Evolutionary conservation across 2,329 filamentous ascomycete species (phyloP), one percentile per base, ranked within the genome.

Genomic region (Xylariaceae sp.): DNA sequence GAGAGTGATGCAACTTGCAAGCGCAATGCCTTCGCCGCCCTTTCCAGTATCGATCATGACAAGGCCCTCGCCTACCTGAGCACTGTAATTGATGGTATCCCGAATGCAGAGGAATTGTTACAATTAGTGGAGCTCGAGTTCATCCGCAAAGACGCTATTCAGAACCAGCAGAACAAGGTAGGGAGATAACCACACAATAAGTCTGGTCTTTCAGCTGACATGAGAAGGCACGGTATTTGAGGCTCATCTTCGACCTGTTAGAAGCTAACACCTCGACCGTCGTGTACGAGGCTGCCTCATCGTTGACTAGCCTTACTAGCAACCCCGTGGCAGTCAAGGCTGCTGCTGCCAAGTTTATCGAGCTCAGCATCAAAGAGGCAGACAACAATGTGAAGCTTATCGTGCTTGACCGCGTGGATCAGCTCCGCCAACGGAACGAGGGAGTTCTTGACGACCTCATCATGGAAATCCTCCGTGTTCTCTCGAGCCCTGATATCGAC

Each of bases 301-400:
- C 94, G 11, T 82, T 99, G 54, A 98, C 94, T 6, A 88, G 93
- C 1, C 84, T 99, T 50, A 99, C 95, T 17, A 96, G 86, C 75
- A 99, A 99, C 77, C 94, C 95, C 1, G 95, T 99, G 11, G 95
- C 95, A 16, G 94, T 99, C 58, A 99, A 98, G 78, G 95, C 95
- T 23, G 95, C 95, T 8, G 95, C 95, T 12, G 85, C 87, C 67
- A 99, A 99, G 73, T 95, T 99, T 73, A 96, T 98, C 63, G 95
- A 99, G 75, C 82, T 99, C 7, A 92, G 90, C 73, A 97, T 99
- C 73, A 96, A 96, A 78, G 95, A 98, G 76, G 89, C 95, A 0
- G 95, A 99, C 75, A 99, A 99, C 81, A 99, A 99, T 72, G 95
- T 99, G 63, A 99, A 99, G 79, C 87, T 99, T 41, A 99, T 99